Percentiles rank a stretch among this genome's conserved stretches.
Evolutionary conservation across 805 yeast species (phyloP).

Genomic region (Ogataea nitratoaversa): DNA sequence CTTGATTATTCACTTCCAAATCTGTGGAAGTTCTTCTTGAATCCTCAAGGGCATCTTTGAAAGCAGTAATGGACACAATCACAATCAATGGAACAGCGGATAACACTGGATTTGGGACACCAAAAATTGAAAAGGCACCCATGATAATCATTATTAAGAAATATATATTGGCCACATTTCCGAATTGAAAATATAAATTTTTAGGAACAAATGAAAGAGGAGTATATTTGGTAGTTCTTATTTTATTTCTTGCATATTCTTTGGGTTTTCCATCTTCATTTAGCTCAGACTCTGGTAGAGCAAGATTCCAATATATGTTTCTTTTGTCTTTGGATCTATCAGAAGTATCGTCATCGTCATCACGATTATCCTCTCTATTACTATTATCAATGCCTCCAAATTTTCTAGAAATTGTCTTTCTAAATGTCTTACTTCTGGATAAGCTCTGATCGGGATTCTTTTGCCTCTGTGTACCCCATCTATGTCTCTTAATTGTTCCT

Average conservation of each 20-base stretch:
- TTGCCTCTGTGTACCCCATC: conserved; percentile 90
- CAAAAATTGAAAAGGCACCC: conserved; percentile 75
- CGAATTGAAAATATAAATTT: conserved; percentile 74
- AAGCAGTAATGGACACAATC: conserved; percentile 68
- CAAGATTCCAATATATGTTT: conserved; percentile 54
- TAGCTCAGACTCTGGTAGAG: conserved; percentile 52
- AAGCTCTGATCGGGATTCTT: conserved; percentile 63
- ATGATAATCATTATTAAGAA: conserved; percentile 75
- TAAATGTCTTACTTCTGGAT: conserved; percentile 56
- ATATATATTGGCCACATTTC: conserved; percentile 85
- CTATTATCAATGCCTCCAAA: conserved; percentile 18
- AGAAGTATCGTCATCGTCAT: conserved; percentile 31
- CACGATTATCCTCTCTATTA: conserved; percentile 35
- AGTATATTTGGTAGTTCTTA: conserved; percentile 93
- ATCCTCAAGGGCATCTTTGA: conserved; percentile 79
- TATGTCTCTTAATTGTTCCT: conserved; percentile 63
- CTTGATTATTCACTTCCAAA: conserved; percentile 70
- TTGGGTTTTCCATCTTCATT: conserved; percentile 54
- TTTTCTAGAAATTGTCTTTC: conserved; percentile 20
- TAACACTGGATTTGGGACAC: conserved; percentile 74
- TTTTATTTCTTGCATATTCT: conserved; percentile 81
- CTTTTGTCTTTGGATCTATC: conserved; percentile 34
- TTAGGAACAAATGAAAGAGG: conserved; percentile 87
- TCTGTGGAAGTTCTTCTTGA: conserved; percentile 70
- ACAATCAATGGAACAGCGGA: conserved; percentile 77